Evolutionary conservation across 345 rosid species (phyloP).

Genomic region (Theobroma cacao): DNA sequence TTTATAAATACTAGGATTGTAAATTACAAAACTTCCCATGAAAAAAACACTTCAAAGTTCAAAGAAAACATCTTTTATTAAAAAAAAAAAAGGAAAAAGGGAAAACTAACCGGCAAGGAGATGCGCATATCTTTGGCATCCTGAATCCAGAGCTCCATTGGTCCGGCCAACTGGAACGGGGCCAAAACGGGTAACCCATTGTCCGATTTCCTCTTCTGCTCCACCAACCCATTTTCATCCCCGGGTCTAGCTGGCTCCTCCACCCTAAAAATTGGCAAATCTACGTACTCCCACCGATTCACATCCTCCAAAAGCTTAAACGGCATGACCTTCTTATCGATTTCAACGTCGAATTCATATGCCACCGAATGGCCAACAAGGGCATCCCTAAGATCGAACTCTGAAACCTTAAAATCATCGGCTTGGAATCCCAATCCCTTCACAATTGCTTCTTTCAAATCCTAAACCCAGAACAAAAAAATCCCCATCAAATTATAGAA

Average conservation of each 20-base stretch:
- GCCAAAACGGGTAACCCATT: conserved; percentile 63
- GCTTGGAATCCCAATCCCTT: conserved; percentile 79
- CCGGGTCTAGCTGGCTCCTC: conserved; percentile 33
- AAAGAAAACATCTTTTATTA: background rate
- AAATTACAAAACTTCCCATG: background rate
- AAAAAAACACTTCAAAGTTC: background rate
- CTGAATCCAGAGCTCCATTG: conserved; percentile 97
- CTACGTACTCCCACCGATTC: conserved; percentile 82
- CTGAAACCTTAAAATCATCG: conserved; percentile 69
- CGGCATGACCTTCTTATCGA: conserved; percentile 66
- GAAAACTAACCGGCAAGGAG: conserved; percentile 59
- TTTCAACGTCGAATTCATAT: conserved; percentile 73
- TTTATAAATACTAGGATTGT: background rate
- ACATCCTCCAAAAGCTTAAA: conserved; percentile 91
- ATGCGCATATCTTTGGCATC: conserved; percentile 85
- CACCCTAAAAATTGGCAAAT: conserved; percentile 70
- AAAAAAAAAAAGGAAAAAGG: background rate
- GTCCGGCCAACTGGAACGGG: conserved; percentile 94
- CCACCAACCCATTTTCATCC: conserved; percentile 36
- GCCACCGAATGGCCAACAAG: conserved; percentile 82
- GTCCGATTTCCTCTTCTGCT: conserved; percentile 29
- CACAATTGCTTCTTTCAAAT: conserved; percentile 85
- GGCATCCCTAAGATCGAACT: conserved; percentile 80
- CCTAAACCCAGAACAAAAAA: conserved; percentile 36
- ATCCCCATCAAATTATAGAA: background rate